These are phyloP conservation scores for Pyrenula aspistea DNA, from an alignment of 495 filamentous ascomycete species.

Conservation along the genomic window DNA sequence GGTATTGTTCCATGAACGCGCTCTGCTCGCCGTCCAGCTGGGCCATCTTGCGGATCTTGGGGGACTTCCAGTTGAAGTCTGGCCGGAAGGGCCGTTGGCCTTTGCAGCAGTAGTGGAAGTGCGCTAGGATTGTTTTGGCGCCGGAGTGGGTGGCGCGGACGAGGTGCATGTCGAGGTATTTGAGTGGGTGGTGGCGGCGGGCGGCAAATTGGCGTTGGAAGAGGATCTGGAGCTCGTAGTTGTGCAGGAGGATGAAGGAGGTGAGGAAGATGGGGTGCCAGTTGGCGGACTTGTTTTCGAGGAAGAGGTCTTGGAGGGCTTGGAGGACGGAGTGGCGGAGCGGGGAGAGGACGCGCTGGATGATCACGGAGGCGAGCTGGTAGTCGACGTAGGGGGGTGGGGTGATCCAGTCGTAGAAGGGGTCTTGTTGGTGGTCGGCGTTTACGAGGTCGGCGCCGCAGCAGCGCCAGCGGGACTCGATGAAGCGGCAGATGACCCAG, in stretches of 20 bases:
- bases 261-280: constrained; percentile 24
- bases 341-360: constrained; percentile 20
- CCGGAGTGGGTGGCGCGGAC: constrained; percentile 26
- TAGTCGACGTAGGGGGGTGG: constrained; percentile 25
- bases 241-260: constrained; percentile 26
- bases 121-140: constrained; percentile 27
- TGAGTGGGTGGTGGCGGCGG: constrained; percentile 6
- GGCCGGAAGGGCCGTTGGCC: constrained; percentile 20
- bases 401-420: constrained; percentile 18
- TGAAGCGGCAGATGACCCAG: constrained; percentile 25
- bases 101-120: constrained; percentile 29
- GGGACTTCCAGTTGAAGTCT: constrained; percentile 20
- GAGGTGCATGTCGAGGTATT: constrained; percentile 24
- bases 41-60: constrained; percentile 19
- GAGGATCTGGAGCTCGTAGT: constrained; percentile 23
- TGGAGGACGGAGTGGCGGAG: constrained; percentile 17
- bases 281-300: constrained; percentile 19
- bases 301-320: constrained; percentile 16
- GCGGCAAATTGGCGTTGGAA: constrained; percentile 21
- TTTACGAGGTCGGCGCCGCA: constrained; percentile 16
- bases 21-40: constrained; percentile 20
- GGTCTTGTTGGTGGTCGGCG: constrained; percentile 14
- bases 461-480: constrained; percentile 24
- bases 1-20: constrained; percentile 19
- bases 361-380: constrained; percentile 23